phyloP scores from a whole-genome alignment of 495 filamentous ascomycete species.

The Aspergillus ostianus region DNA sequence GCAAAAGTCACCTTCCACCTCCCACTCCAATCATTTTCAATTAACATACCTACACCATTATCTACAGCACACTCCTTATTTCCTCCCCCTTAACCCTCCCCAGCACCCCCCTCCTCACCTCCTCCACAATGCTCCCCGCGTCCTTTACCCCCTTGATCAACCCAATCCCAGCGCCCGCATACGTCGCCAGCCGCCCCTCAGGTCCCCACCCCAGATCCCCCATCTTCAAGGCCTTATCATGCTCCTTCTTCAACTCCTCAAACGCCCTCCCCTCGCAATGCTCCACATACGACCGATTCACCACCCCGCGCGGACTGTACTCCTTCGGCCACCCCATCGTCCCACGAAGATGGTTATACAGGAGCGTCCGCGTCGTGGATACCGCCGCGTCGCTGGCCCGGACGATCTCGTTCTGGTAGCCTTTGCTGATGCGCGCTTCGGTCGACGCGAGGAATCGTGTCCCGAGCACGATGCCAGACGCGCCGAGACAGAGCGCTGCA shows the following conservation, averaged over 20 bases:
- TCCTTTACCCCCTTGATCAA: constrained; percentile 44
- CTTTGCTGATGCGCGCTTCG: constrained; percentile 60
- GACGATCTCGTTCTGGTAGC: constrained; percentile 61
- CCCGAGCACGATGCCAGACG: constrained; percentile 65
- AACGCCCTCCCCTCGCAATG: constrained; percentile 52
- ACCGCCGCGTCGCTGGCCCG: constrained; percentile 60
- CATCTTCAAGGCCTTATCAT: constrained; percentile 52
- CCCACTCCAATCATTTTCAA: too few relatives aligned
- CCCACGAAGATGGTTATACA: constrained; percentile 71
- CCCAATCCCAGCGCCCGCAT: constrained; percentile 58
- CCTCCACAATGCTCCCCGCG: constrained; percentile 42
- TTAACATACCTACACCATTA: too few relatives aligned
- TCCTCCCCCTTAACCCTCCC: constrained; percentile 1
- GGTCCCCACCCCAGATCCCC: constrained; percentile 63
- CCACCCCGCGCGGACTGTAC: constrained; percentile 61
- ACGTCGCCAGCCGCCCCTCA: constrained; percentile 66
- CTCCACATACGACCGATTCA: constrained; percentile 62
- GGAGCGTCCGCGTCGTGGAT: constrained; percentile 60
- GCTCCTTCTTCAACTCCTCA: constrained; percentile 57
- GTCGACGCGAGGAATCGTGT: constrained; percentile 67
- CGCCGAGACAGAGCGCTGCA: constrained; percentile 65
- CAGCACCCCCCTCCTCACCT: not conserved
- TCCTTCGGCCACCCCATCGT: constrained; percentile 65
- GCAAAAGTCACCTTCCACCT: too few relatives aligned
- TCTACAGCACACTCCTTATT: too few relatives aligned